Percentiles rank a stretch among this genome's conserved stretches.
These are phyloP conservation scores for Vitis riparia DNA, from an alignment of 164 flowering plant species.

Conservation along the genomic window DNA sequence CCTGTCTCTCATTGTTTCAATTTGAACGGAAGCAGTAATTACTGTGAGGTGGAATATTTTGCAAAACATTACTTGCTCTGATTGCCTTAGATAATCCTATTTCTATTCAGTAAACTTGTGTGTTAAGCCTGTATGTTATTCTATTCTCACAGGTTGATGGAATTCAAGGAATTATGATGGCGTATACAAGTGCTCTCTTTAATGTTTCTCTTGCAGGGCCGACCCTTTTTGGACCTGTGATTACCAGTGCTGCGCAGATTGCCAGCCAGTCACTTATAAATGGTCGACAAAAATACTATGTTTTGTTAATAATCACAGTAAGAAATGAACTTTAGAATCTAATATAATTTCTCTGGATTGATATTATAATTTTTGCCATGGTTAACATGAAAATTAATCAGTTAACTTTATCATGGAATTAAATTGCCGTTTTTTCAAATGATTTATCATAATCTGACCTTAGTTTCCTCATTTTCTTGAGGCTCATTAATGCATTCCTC, in stretches of 20 bases:
- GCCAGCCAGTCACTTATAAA: conserved; percentile 59
- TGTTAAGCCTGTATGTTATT: conserved; percentile 3
- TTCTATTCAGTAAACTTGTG: background rate
- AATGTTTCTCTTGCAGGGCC: conserved; percentile 79
- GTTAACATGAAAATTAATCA: background rate
- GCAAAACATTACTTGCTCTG: background rate
- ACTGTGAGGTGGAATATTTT: conserved; percentile 51
- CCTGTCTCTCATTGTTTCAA: conserved; percentile 83
- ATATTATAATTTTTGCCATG: background rate
- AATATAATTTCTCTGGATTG: background rate
- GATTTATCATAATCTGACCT: too few species aligned
- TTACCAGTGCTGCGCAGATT: conserved; percentile 49
- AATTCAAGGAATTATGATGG: conserved; percentile 65
- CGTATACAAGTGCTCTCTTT: conserved; percentile 63
- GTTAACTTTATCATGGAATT: background rate
- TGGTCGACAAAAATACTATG: conserved; percentile 49
- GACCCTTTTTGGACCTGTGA: conserved; percentile 66
- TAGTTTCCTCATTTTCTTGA: background rate
- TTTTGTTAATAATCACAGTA: conserved; percentile 74
- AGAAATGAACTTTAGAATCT: conserved; percentile 12
- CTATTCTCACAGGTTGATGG: conserved; percentile 62
- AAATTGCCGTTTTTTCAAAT: background rate
- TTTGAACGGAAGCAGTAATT: conserved; percentile 65
- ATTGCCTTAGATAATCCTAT: background rate
- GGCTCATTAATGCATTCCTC: conserved; percentile 4